A percentile compares a stretch with the other conserved stretches of the same genome.
Conservation (phyloP, 108 stramenopile species). For the Conticribra guillardii region DNA sequence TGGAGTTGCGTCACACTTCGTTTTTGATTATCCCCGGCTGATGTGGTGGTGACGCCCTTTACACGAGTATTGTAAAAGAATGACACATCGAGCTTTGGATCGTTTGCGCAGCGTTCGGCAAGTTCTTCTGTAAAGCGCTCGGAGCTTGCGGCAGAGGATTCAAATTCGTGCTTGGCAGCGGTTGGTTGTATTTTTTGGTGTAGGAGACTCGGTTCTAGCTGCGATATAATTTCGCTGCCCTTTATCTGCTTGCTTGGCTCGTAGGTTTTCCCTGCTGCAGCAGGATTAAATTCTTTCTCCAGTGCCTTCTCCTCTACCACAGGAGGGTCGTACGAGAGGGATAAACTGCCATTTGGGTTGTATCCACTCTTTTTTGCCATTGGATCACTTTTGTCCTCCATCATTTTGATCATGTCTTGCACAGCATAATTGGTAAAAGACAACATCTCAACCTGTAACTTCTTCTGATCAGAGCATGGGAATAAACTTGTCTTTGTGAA, state of each 20-base stretch:
- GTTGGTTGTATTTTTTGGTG: constrained; percentile 23
- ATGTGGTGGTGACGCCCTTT: constrained; percentile 5
- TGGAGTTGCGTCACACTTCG: constrained; percentile 19
- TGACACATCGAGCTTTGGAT: constrained; percentile 19
- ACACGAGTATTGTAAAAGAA: constrained; percentile 38
- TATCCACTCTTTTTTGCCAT: constrained; percentile 25
- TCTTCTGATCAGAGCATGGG: constrained; percentile 22
- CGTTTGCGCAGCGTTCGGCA: constrained; percentile 28
- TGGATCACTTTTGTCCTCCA: constrained; percentile 25
- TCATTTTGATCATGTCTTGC: constrained; percentile 37
- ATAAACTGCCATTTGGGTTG: constrained; percentile 16
- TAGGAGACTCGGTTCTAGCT: constrained; percentile 11
- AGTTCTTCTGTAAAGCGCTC: constrained; percentile 47
- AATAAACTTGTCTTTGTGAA: constrained; percentile 46
- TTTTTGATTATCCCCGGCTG: neutral
- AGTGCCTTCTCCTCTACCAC: constrained; percentile 1
- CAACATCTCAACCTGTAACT: constrained; percentile 33
- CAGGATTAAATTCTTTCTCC: neutral
- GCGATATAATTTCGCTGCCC: constrained; percentile 6
- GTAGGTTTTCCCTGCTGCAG: constrained; percentile 9
- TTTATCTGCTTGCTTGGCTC: constrained; percentile 18
- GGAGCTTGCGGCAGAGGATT: constrained; percentile 31
- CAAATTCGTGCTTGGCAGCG: constrained; percentile 30
- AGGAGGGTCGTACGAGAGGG: constrained; percentile 17
- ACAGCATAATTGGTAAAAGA: constrained; percentile 47